Evolutionary conservation across 2,329 filamentous ascomycete species (phyloP).

Genomic region (Neofusicoccum parvum): DNA sequence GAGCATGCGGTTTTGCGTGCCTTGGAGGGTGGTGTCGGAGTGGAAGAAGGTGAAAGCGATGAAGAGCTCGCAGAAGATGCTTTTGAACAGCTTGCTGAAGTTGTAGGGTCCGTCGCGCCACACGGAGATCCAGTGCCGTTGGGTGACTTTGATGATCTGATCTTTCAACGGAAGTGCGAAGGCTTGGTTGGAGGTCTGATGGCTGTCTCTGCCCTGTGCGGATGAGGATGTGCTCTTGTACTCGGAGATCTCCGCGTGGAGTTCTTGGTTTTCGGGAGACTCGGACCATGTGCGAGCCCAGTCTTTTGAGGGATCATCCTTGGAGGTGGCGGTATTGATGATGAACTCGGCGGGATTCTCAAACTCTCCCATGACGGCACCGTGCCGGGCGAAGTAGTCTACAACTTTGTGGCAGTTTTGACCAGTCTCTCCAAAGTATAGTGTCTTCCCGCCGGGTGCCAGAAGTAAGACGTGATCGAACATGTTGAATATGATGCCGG

Average conservation of each 20-base stretch:
- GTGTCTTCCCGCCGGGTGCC: slow-evolving; percentile 63
- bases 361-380: slow-evolving; percentile 52
- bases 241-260: slow-evolving; percentile 49
- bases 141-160: slow-evolving; percentile 45
- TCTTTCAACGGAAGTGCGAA: slow-evolving; percentile 47
- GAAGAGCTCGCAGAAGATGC: slow-evolving; percentile 52
- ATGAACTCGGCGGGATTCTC: slow-evolving; percentile 59
- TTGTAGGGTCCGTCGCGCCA: slow-evolving; percentile 69
- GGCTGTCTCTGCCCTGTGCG: slow-evolving; percentile 34
- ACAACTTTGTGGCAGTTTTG: slow-evolving; percentile 44
- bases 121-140: slow-evolving; percentile 59
- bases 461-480: slow-evolving; percentile 68
- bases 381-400: slow-evolving; percentile 57
- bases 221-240: slow-evolving; percentile 44
- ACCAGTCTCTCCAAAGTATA: slow-evolving; percentile 65
- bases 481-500: slow-evolving; percentile 47
- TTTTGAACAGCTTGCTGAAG: slow-evolving; percentile 63
- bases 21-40: slow-evolving; percentile 43
- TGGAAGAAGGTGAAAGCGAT: slow-evolving; percentile 55
- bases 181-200: slow-evolving; percentile 52
- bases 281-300: slow-evolving; percentile 50
- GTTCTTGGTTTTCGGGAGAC: slow-evolving; percentile 43
- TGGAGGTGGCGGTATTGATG: slow-evolving; percentile 53
- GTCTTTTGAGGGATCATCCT: slow-evolving; percentile 51
- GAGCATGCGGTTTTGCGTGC: slow-evolving; percentile 65